These are phyloP conservation scores for Fusarium temperatum DNA, from an alignment of 2,329 filamentous ascomycete genomes.

Conservation along the genomic window DNA sequence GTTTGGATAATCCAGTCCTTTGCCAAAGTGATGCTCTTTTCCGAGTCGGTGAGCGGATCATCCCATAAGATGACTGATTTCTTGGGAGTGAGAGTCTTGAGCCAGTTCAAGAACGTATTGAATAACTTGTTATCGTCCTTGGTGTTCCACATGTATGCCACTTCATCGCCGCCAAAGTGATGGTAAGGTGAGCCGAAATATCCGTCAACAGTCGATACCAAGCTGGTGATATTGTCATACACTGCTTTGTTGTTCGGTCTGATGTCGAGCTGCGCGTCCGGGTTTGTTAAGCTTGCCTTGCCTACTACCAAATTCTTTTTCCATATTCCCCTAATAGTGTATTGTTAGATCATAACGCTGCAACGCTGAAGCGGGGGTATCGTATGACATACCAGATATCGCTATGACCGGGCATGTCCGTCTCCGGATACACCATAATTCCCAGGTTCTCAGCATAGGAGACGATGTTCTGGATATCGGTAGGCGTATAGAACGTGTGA, in stretches of 20 bases:
- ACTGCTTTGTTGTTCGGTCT: not conserved
- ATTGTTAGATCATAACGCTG: accelerated
- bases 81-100: not conserved
- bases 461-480: not conserved
- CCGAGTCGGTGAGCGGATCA: not conserved
- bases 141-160: conserved; percentile 5
- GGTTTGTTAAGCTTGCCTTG: not conserved
- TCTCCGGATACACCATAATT: conserved; percentile 1
- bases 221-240: not conserved
- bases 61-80: conserved; percentile 8
- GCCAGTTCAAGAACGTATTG: not conserved
- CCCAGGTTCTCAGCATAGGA: not conserved
- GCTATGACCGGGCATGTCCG: conserved; percentile 9
- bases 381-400: conserved; percentile 1
- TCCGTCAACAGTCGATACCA: not conserved
- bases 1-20: conserved; percentile 19
- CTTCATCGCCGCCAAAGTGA: conserved; percentile 14
- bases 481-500: not conserved
- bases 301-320: conserved; percentile 4
- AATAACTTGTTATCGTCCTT: conserved; percentile 1
- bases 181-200: not conserved
- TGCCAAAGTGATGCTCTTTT: not conserved
- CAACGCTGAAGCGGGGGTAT: accelerated
- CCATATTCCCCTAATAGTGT: not conserved
- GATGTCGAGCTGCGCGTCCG: conserved; percentile 4